These are phyloP conservation scores for Pichia sp. DNA, from an alignment of 1,139 yeast species.

Conservation along the genomic window DNA sequence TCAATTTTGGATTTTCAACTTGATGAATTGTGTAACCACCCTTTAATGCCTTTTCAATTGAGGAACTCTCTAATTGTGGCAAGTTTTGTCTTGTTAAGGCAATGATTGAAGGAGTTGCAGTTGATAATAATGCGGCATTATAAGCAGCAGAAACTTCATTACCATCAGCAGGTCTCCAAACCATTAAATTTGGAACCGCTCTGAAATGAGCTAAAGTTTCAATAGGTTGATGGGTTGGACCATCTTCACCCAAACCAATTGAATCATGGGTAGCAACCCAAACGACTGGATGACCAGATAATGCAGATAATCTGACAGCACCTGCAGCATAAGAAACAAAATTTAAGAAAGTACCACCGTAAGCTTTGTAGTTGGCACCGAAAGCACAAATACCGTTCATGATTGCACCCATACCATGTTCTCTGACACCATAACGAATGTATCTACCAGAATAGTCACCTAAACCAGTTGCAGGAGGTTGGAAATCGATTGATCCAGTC, in stretches of 20 bases:
- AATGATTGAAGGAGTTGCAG: constrained; percentile 77
- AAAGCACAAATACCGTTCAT: constrained; percentile 96
- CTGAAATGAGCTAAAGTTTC: constrained; percentile 98
- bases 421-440: constrained; percentile 98
- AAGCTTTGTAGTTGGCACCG: constrained; percentile 88
- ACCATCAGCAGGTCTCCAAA: constrained; percentile 99
- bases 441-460: constrained; percentile 93
- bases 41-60: constrained; percentile 84
- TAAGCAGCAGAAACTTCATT: constrained; percentile 98
- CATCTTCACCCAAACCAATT: constrained; percentile 98
- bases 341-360: constrained; percentile 98
- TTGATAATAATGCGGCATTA: constrained; percentile 65
- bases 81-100: constrained; percentile 97
- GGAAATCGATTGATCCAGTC: constrained; percentile 83
- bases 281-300: constrained; percentile 87
- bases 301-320: constrained; percentile 91
- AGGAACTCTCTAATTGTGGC: constrained; percentile 92
- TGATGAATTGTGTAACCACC: constrained; percentile 85
- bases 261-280: constrained; percentile 99
- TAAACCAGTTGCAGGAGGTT: constrained; percentile 72
- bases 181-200: constrained; percentile 90
- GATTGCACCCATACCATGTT: constrained; percentile 99
- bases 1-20: constrained; percentile 61
- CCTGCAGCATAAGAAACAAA: constrained; percentile 98
- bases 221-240: constrained; percentile 99